phyloP scores from a whole-genome alignment of 2,329 filamentous ascomycete species.

The Apiospora sp. region DNA sequence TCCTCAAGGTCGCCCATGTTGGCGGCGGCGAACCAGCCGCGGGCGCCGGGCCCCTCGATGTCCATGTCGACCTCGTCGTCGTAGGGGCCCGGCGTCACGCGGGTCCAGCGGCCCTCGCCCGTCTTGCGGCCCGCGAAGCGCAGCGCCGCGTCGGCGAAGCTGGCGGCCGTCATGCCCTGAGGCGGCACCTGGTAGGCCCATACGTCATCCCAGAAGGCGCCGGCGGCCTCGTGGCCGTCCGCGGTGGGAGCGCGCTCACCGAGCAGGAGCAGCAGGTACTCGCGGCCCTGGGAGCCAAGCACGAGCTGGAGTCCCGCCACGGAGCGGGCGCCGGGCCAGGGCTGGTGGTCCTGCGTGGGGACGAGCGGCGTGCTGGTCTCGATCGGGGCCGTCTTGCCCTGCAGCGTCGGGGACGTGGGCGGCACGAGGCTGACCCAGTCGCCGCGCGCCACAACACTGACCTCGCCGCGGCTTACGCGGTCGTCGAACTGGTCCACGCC shows the following conservation, averaged over 20 bases:
- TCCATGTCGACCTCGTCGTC: slow-evolving; percentile 60
- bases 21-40: slow-evolving; percentile 67
- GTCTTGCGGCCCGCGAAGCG: slow-evolving; percentile 60
- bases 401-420: slow-evolving; percentile 38
- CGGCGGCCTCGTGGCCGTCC: slow-evolving; percentile 58
- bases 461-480: slow-evolving; percentile 53
- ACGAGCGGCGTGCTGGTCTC: slow-evolving; percentile 38
- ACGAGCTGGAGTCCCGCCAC: slow-evolving; percentile 63
- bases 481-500: slow-evolving; percentile 64
- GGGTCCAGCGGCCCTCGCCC: slow-evolving; percentile 66
- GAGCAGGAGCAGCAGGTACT: slow-evolving; percentile 69
- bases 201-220: slow-evolving; percentile 65
- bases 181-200: slow-evolving; percentile 71
- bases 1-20: slow-evolving; percentile 66
- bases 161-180: slow-evolving; percentile 60
- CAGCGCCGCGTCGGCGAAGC: slow-evolving; percentile 63
- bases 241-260: slow-evolving; percentile 62
- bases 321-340: slow-evolving; percentile 61
- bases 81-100: slow-evolving; percentile 54
- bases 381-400: slow-evolving; percentile 35
- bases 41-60: slow-evolving; percentile 56
- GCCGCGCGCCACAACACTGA: slow-evolving; percentile 58
- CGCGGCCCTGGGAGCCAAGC: slow-evolving; percentile 64
- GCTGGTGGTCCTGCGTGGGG: slow-evolving; percentile 28
- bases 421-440: slow-evolving; percentile 63